Percentiles rank a stretch among this genome's conserved stretches.
Evolutionary conservation across 345 rosid genomes (phyloP).

Genomic region (Gossypium longicalyx): DNA sequence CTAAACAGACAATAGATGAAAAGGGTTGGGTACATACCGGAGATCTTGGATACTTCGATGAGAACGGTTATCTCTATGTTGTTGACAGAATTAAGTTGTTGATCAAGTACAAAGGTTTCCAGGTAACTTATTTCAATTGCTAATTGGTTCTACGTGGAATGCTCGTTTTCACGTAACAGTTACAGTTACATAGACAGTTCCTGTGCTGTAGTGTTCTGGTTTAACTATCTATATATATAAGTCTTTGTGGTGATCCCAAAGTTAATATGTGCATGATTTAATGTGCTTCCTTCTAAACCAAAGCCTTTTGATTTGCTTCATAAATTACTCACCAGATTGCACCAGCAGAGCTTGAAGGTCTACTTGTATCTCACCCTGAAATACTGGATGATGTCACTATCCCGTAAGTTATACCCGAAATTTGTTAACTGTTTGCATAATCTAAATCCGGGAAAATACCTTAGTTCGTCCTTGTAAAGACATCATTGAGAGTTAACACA

Average conservation of each 20-base stretch:
- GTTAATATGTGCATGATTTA: too few relatives aligned
- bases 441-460: neutral
- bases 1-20: constrained; percentile 64
- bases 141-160: neutral
- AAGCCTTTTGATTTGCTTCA: constrained; percentile 5
- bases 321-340: constrained; percentile 54
- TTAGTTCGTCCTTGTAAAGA: neutral
- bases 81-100: constrained; percentile 92
- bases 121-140: constrained; percentile 38
- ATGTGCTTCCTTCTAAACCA: neutral
- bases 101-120: constrained; percentile 88
- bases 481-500: neutral
- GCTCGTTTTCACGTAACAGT: too few relatives aligned
- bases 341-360: constrained; percentile 96
- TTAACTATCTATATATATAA: neutral
- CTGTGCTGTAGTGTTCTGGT: neutral
- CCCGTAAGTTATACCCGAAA: constrained; percentile 55
- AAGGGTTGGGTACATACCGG: constrained; percentile 91
- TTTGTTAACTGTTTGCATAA: neutral
- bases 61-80: constrained; percentile 59
- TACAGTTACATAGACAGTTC: neutral
- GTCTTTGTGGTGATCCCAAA: neutral
- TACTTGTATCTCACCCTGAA: constrained; percentile 83
- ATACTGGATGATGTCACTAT: constrained; percentile 83
- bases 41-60: constrained; percentile 88